Evolutionary conservation across 805 yeast genomes (phyloP).

Genomic region (Suhomyces emberorum): DNA sequence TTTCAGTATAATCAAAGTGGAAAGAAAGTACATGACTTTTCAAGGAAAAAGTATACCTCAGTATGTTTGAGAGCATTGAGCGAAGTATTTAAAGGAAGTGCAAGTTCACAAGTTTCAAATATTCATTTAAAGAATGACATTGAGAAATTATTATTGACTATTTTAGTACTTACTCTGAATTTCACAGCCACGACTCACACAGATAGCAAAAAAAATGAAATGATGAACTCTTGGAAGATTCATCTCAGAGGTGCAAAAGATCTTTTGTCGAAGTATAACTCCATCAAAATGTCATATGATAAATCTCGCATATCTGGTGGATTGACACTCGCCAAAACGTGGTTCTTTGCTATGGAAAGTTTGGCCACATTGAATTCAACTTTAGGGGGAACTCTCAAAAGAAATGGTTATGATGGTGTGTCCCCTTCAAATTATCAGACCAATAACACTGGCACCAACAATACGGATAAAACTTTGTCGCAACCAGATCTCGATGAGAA

Average conservation of each 20-base stretch:
- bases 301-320: conserved; percentile 15
- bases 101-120: not conserved
- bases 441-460: not conserved
- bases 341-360: conserved; percentile 27
- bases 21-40: conserved; percentile 16
- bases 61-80: conserved; percentile 19
- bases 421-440: not conserved
- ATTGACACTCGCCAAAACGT: conserved; percentile 23
- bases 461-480: not conserved
- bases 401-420: not conserved
- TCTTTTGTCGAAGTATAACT: conserved; percentile 18
- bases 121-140: conserved; percentile 11
- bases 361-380: conserved; percentile 17
- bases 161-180: conserved; percentile 20
- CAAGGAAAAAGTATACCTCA: conserved; percentile 17
- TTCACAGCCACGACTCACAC: conserved; percentile 20
- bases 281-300: conserved; percentile 5
- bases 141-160: conserved; percentile 24
- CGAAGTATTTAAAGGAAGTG: conserved; percentile 16
- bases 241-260: conserved; percentile 26
- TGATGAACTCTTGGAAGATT: conserved; percentile 19
- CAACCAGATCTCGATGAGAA: conserved; percentile 1
- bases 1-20: conserved; percentile 24
- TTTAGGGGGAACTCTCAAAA: conserved; percentile 13
- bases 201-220: conserved; percentile 7